These are phyloP conservation scores for Hypomontagnella submonticulosa DNA, from an alignment of 495 filamentous ascomycete genomes.

Conservation along the genomic window DNA sequence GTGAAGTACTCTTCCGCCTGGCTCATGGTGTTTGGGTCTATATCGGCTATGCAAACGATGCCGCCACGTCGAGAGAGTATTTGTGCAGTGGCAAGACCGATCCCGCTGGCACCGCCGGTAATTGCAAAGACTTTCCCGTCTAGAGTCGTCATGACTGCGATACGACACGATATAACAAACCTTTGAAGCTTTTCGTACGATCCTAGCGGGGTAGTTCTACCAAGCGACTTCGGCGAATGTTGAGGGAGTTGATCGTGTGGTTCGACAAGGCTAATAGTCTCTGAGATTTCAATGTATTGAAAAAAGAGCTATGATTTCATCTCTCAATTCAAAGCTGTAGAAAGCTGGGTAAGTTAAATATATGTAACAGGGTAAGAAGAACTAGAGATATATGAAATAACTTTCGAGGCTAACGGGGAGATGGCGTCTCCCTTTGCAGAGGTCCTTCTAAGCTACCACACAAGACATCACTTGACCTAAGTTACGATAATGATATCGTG, in stretches of 20 bases:
- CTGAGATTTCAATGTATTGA: background rate
- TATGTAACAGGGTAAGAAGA: background rate
- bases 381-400: background rate
- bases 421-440: background rate
- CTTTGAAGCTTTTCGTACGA: background rate
- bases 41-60: conserved; percentile 63
- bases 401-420: conserved; percentile 1
- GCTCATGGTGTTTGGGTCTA: conserved; percentile 54
- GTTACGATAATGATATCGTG: background rate
- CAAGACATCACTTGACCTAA: background rate
- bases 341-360: background rate
- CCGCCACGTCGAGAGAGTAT: conserved; percentile 62
- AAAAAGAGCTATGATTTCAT: background rate
- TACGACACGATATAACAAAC: background rate
- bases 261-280: background rate
- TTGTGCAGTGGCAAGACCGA: conserved; percentile 66
- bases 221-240: background rate
- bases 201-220: conserved; percentile 16
- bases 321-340: background rate
- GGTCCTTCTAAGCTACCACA: background rate
- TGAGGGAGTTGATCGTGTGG: background rate
- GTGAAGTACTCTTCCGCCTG: conserved; percentile 45
- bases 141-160: conserved; percentile 36
- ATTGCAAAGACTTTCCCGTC: conserved; percentile 62
- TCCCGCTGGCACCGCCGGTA: conserved; percentile 66